Conservation (phyloP, 2,329 filamentous ascomycete genomes). For the Corinectria fuckeliana region DNA sequence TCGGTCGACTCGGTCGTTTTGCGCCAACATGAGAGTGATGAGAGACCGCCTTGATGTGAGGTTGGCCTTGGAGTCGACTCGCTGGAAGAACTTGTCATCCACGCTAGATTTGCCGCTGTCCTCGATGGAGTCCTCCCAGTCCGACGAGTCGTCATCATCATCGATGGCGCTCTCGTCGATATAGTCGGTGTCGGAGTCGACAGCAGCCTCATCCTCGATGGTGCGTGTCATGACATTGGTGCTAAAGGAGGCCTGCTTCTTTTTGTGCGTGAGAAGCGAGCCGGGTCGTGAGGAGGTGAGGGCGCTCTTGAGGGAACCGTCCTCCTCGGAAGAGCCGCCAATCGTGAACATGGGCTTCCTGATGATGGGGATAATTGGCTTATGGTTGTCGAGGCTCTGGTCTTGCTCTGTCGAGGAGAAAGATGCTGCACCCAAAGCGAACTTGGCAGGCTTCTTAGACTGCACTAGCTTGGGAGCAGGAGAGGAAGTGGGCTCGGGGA, state of each 20-base stretch:
- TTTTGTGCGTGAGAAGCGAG: slow-evolving; percentile 54
- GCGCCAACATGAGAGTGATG: slow-evolving; percentile 84
- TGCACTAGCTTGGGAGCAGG: slow-evolving; percentile 71
- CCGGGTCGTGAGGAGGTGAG: slow-evolving; percentile 53
- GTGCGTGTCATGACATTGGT: slow-evolving; percentile 74
- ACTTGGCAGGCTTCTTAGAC: slow-evolving; percentile 68
- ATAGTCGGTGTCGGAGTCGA: slow-evolving; percentile 69
- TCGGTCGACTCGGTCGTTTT: slow-evolving; percentile 78
- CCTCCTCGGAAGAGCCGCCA: slow-evolving; percentile 73
- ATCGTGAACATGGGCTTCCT: slow-evolving; percentile 58
- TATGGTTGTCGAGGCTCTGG: slow-evolving; percentile 55
- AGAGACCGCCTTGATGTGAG: slow-evolving; percentile 86
- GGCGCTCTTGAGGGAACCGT: slow-evolving; percentile 71
- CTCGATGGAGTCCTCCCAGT: slow-evolving; percentile 73
- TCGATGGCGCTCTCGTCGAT: slow-evolving; percentile 85
- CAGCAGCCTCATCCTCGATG: slow-evolving; percentile 61
- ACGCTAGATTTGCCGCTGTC: slow-evolving; percentile 85
- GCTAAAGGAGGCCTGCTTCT: slow-evolving; percentile 85
- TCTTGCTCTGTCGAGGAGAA: slow-evolving; percentile 72
- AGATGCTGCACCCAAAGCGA: slow-evolving; percentile 74
- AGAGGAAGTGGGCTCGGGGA: slow-evolving; percentile 66
- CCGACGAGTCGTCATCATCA: slow-evolving; percentile 68
- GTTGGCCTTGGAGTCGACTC: slow-evolving; percentile 87
- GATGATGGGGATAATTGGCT: slow-evolving; percentile 37
- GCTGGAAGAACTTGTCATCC: slow-evolving; percentile 85